Conservation (phyloP, 1,139 yeast genomes). For the Pichia kudriavzevii region DNA sequence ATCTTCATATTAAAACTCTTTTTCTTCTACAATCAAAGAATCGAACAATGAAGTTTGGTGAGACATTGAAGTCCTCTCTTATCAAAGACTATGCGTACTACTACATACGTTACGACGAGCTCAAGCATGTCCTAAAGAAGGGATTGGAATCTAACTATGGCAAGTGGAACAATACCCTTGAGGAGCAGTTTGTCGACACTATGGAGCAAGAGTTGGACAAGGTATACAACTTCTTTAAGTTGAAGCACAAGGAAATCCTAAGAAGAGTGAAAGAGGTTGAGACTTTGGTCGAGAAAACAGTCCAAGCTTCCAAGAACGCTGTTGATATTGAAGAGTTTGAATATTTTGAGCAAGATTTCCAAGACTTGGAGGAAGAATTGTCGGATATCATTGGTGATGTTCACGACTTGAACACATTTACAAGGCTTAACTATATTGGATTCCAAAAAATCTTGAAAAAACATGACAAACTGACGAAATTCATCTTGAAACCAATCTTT, state of each 20-base stretch:
- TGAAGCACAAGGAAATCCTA: constrained; percentile 75
- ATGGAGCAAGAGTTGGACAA: constrained; percentile 82
- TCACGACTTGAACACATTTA: constrained; percentile 89
- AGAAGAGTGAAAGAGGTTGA: constrained; percentile 81
- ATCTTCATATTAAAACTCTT: too few relatives aligned
- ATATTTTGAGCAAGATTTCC: constrained; percentile 73
- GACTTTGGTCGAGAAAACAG: constrained; percentile 29
- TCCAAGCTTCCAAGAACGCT: constrained; percentile 25
- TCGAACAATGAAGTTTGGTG: constrained; percentile 73
- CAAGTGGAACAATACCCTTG: constrained; percentile 66
- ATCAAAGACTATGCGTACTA: constrained; percentile 83
- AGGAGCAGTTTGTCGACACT: constrained; percentile 68
- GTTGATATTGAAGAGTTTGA: constrained; percentile 30
- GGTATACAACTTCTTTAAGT: constrained; percentile 82
- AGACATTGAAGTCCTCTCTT: constrained; percentile 62
- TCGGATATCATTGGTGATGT: constrained; percentile 95
- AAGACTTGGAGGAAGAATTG: constrained; percentile 82
- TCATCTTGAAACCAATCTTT: constrained; percentile 81
- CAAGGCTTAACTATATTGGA: constrained; percentile 89
- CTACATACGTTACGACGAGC: constrained; percentile 83
- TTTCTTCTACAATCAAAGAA: too few relatives aligned
- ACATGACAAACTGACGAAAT: constrained; percentile 82
- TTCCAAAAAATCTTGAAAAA: constrained; percentile 93
- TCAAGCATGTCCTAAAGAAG: constrained; percentile 70
- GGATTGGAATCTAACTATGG: constrained; percentile 38